phyloP scores from a whole-genome alignment of 2,329 filamentous ascomycete species.

The Trematosphaeria pertusa region DNA sequence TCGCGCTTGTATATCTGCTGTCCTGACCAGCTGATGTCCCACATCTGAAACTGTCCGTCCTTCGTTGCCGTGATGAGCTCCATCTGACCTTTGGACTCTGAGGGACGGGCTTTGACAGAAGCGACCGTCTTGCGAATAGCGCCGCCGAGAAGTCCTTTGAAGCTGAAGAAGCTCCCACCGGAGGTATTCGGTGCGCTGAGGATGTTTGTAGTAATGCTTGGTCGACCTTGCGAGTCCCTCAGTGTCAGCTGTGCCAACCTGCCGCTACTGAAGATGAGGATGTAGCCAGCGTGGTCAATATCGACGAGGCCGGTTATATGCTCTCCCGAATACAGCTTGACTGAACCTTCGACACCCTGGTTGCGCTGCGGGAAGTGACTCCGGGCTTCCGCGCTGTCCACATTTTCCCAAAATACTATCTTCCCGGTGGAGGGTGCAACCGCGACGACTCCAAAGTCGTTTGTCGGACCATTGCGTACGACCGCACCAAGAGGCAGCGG shows the following conservation, averaged over 20 bases:
- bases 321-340: constrained; percentile 81
- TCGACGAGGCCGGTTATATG: constrained; percentile 77
- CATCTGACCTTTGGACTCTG: constrained; percentile 78
- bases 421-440: constrained; percentile 84
- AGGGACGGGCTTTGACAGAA: constrained; percentile 77
- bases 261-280: constrained; percentile 84
- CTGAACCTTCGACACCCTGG: constrained; percentile 76
- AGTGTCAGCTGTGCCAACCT: constrained; percentile 86
- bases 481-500: constrained; percentile 83
- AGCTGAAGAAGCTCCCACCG: constrained; percentile 78
- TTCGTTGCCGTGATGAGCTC: constrained; percentile 81
- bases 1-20: constrained; percentile 78
- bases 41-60: constrained; percentile 79
- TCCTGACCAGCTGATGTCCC: constrained; percentile 88
- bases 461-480: constrained; percentile 77
- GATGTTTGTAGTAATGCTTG: constrained; percentile 78
- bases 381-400: constrained; percentile 84
- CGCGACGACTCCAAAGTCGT: constrained; percentile 84
- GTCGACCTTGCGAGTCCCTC: constrained; percentile 85
- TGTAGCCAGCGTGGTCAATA: constrained; percentile 85
- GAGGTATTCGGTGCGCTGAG: constrained; percentile 65
- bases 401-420: constrained; percentile 94
- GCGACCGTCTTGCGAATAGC: constrained; percentile 78
- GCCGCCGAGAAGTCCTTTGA: constrained; percentile 76
- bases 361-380: constrained; percentile 83